A percentile compares a stretch with the other conserved stretches of the same genome.
Conservation (phyloP, 2,329 filamentous ascomycete species). For the Purpureocillium takamizusanense region DNA sequence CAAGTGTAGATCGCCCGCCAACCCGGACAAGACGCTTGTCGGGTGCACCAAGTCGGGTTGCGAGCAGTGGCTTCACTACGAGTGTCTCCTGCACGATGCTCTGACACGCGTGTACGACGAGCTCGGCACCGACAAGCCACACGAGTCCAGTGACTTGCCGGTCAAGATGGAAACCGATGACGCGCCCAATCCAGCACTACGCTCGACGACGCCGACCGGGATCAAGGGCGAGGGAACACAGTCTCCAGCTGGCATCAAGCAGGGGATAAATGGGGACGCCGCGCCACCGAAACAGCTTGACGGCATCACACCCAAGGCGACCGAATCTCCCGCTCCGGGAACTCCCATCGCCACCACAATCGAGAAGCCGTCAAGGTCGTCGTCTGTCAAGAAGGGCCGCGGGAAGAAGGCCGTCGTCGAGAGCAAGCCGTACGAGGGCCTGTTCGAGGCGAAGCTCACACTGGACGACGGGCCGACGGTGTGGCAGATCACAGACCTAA, state of each 20-base stretch:
- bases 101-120: slow-evolving; percentile 39
- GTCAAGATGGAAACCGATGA: slow-evolving; percentile 31
- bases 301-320: slow-evolving; percentile 18
- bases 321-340: slow-evolving; percentile 21
- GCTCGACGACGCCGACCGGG: slow-evolving; percentile 43
- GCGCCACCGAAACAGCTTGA: slow-evolving; percentile 26
- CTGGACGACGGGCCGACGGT: slow-evolving; percentile 37
- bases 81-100: slow-evolving; percentile 50
- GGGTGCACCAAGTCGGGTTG: slow-evolving; percentile 47
- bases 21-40: slow-evolving; percentile 51
- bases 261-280: slow-evolving; percentile 31
- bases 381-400: slow-evolving; percentile 22
- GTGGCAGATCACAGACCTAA: slow-evolving; percentile 43
- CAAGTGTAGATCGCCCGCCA: slow-evolving; percentile 50
- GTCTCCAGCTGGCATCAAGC: slow-evolving; percentile 44
- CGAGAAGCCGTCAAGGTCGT: slow-evolving; percentile 15
- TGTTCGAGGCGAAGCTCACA: slow-evolving; percentile 41
- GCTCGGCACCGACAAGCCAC: slow-evolving; percentile 41
- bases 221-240: slow-evolving; percentile 39
- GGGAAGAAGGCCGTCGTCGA: slow-evolving; percentile 25
- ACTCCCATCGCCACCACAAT: slow-evolving; percentile 12
- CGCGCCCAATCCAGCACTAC: slow-evolving; percentile 13
- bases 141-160: slow-evolving; percentile 26
- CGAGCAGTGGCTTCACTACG: slow-evolving; percentile 53
- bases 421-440: slow-evolving; percentile 38